These are phyloP conservation scores for Bipolaris cookei DNA, from an alignment of 2,329 filamentous ascomycete genomes.

Conservation along the genomic window DNA sequence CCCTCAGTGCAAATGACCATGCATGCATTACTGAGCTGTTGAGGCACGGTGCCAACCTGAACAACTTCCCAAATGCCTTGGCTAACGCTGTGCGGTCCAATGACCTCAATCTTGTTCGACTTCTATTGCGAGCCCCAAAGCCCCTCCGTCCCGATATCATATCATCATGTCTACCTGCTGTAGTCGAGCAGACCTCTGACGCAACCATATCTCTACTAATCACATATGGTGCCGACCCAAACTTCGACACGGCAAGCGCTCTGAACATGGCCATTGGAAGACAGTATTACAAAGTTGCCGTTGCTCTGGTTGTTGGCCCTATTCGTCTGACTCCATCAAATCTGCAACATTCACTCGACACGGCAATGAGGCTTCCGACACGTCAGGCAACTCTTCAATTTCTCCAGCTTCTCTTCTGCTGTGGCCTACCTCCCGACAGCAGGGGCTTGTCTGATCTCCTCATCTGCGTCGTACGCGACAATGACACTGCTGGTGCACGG, in stretches of 20 bases:
- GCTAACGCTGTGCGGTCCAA: conserved; percentile 41
- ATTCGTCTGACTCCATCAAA: conserved; percentile 31
- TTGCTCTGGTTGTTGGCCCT: conserved; percentile 39
- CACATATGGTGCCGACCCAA: conserved; percentile 45
- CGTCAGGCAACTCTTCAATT: conserved; percentile 37
- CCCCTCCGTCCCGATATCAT: conserved; percentile 38
- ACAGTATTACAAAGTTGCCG: conserved; percentile 38
- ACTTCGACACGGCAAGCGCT: conserved; percentile 43
- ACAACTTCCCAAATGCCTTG: conserved; percentile 40
- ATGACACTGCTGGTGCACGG: conserved; percentile 37
- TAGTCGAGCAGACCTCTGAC: conserved; percentile 43
- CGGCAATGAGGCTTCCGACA: conserved; percentile 38
- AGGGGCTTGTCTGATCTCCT: conserved; percentile 39
- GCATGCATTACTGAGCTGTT: conserved; percentile 43
- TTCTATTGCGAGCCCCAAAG: conserved; percentile 44
- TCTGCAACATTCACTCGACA: conserved; percentile 39
- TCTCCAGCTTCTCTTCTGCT: conserved; percentile 44
- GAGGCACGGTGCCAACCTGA: conserved; percentile 45
- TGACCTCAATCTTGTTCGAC: conserved; percentile 38
- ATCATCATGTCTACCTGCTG: conserved; percentile 41
- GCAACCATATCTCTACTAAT: conserved; percentile 39
- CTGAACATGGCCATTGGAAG: conserved; percentile 41
- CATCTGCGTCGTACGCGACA: conserved; percentile 35
- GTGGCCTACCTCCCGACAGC: conserved; percentile 38
- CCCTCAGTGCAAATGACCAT: conserved; percentile 41